These are phyloP conservation scores for Plantago lanceolata DNA, from an alignment of 305 asterid genomes.

Conservation along the genomic window DNA sequence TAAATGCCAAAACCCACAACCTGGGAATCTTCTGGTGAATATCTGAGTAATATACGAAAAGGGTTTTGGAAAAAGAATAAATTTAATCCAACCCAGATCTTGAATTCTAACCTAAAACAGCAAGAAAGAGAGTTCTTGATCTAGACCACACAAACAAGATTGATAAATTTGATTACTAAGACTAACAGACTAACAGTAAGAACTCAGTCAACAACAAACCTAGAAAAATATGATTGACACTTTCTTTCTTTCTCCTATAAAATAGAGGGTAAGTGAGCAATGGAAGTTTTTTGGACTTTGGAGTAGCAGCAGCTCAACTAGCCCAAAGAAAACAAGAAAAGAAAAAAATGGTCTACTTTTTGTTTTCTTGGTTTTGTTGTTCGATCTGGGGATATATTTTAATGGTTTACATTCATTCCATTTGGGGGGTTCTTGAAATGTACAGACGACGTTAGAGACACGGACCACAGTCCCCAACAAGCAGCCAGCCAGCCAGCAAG, in stretches of 20 bases:
- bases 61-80: conserved; percentile 6
- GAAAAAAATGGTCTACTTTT: background rate
- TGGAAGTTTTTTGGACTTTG: no score
- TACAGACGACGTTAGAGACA: conserved; percentile 31
- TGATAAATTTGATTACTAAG: no score
- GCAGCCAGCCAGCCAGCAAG: no score
- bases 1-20: background rate
- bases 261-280: background rate
- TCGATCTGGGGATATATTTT: background rate
- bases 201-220: conserved; percentile 9
- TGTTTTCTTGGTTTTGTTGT: background rate
- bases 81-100: conserved; percentile 35
- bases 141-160: conserved; percentile 21
- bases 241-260: background rate
- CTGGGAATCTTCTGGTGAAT: conserved; percentile 27
- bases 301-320: background rate
- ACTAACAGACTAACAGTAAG: background rate
- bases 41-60: conserved; percentile 25
- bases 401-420: background rate
- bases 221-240: background rate
- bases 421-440: background rate
- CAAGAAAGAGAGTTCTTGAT: conserved; percentile 26
- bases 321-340: background rate
- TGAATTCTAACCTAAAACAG: conserved; percentile 25
- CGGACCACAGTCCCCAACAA: conserved; percentile 33